Evolutionary conservation across 257 asterid genomes (phyloP), one percentile per base, ranked within the genome.

Genomic region (Fraxinus excelsior): DNA sequence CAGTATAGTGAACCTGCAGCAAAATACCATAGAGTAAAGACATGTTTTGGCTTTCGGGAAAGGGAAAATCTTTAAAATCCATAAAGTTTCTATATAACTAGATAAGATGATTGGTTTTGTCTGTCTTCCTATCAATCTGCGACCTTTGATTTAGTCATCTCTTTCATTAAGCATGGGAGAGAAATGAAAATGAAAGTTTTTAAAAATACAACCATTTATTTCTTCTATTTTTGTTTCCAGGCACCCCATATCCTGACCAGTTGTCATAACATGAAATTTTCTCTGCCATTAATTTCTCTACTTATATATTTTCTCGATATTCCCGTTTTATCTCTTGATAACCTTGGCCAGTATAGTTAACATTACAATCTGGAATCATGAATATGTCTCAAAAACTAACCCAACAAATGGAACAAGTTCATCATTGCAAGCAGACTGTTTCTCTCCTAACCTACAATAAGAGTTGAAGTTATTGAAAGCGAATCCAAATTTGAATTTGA

Each of bases 1-100:
- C 98, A 67, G 98, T 94, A 81, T 94, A 94, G 79, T 92, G 97
- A 29, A 94, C 79, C 98, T 94, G 75, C 81, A 72, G 74, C 35
- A 75, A 70, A 29, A 69, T 6, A 21, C 70, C 56, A 56, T 51
- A 19, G 71, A 13, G 49, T 42, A 23, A 58, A 14, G 64, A 28
- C 42, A 60, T 70, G 14, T 68, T 16, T 11, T 42, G 18, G 25
- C 38, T 26, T 25, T 13, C 0, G 18, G 18, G 7, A 60, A 51
- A 25, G 7, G 75, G 25, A 23, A 72, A 23, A 76, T 23, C 56
- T 34, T 34, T 32, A 26, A 26, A 28, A 28, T 23, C 19, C 62
- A 21, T 60, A 25, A 60, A 60, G 1, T 23, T 60, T 60, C 2
- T 12, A 28, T 40, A 21, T 28, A 65, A 66, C 49, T 65, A 68